Evolutionary conservation across 2,329 filamentous ascomycete genomes (phyloP).

Genomic region (Incumbomyces delicatus): DNA sequence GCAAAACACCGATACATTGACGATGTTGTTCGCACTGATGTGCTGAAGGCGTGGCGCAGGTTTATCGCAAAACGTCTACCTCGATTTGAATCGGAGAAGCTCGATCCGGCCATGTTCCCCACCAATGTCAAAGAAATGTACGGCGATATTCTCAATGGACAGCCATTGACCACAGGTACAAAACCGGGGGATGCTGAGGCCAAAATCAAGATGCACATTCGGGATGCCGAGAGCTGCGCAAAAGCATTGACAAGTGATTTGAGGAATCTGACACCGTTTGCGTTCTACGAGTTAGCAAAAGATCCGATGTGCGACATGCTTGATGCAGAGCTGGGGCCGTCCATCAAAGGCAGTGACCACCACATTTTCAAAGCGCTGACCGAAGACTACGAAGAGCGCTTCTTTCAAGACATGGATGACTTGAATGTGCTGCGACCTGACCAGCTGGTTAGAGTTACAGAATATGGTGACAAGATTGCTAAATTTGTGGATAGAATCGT

Average conservation of each 20-base stretch:
- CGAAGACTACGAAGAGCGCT: constrained; percentile 74
- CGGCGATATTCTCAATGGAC: constrained; percentile 44
- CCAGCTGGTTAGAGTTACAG: constrained; percentile 78
- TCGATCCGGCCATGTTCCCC: constrained; percentile 37
- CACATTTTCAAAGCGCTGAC: constrained; percentile 83
- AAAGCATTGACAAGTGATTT: constrained; percentile 35
- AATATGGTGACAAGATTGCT: constrained; percentile 81
- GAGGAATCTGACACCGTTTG: constrained; percentile 24
- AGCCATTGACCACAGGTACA: constrained; percentile 43
- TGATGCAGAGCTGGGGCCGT: constrained; percentile 51
- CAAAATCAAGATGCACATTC: constrained; percentile 83
- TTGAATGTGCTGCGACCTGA: constrained; percentile 79
- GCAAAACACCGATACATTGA: constrained; percentile 36
- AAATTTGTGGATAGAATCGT: constrained; percentile 74
- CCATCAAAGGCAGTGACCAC: constrained; percentile 51
- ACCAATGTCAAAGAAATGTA: constrained; percentile 43
- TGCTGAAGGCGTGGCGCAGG: constrained; percentile 42
- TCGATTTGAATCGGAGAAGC: constrained; percentile 33
- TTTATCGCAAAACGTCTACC: constrained; percentile 61
- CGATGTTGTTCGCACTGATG: constrained; percentile 39
- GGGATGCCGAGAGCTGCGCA: constrained; percentile 47
- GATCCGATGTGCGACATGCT: constrained; percentile 74
- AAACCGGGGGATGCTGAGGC: constrained; percentile 66
- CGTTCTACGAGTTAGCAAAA: constrained; percentile 50
- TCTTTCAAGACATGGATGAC: constrained; percentile 76